phyloP scores from a whole-genome alignment of 2,329 filamentous ascomycete species.

The Ilyonectria mors-panacis region DNA sequence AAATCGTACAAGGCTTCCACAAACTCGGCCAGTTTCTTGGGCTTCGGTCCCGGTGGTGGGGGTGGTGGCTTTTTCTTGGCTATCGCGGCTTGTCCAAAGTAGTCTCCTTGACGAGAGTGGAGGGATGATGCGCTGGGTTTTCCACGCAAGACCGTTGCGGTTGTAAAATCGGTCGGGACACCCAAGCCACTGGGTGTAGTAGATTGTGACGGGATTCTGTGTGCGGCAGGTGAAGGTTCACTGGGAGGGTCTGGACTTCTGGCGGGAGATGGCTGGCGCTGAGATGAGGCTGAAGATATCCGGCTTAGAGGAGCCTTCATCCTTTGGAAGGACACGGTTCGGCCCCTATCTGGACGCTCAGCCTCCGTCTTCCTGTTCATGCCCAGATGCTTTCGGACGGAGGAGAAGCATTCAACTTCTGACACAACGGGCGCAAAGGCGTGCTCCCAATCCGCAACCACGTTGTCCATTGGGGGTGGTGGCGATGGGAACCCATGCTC shows the following conservation, averaged over 20 bases:
- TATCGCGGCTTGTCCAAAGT: slow-evolving; percentile 22
- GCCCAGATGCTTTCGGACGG: slow-evolving; percentile 21
- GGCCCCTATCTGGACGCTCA: slow-evolving; percentile 8
- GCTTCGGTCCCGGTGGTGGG: slow-evolving; percentile 28
- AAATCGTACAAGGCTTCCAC: slow-evolving; percentile 34
- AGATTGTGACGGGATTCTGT: slow-evolving; percentile 14
- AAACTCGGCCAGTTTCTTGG: slow-evolving; percentile 19
- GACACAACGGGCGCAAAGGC: slow-evolving; percentile 22
- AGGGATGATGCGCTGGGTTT: slow-evolving; percentile 19
- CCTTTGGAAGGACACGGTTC: slow-evolving; percentile 11
- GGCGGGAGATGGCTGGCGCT: slow-evolving; percentile 4
- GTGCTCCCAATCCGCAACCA: slow-evolving; percentile 25
- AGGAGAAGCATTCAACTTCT: slow-evolving; percentile 21
- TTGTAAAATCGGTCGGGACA: slow-evolving; percentile 32
- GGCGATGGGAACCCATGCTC: slow-evolving; percentile 32
- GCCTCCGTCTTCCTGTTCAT: slow-evolving; percentile 1
- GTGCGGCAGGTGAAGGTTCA: slow-evolving; percentile 1
- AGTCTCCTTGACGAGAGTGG: slow-evolving; percentile 14
- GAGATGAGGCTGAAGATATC: slow-evolving; percentile 24
- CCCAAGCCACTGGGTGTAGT: slow-evolving; percentile 11
- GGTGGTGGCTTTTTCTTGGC: slow-evolving; percentile 32
- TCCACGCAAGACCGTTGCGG: slow-evolving; percentile 26
- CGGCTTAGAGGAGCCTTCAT: slow-evolving; percentile 13
- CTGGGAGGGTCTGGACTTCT: background rate
- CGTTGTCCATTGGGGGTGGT: slow-evolving; percentile 24